These are phyloP conservation scores for Astrocystis sublimbata DNA, from an alignment of 495 filamentous ascomycete species.

Conservation along the genomic window DNA sequence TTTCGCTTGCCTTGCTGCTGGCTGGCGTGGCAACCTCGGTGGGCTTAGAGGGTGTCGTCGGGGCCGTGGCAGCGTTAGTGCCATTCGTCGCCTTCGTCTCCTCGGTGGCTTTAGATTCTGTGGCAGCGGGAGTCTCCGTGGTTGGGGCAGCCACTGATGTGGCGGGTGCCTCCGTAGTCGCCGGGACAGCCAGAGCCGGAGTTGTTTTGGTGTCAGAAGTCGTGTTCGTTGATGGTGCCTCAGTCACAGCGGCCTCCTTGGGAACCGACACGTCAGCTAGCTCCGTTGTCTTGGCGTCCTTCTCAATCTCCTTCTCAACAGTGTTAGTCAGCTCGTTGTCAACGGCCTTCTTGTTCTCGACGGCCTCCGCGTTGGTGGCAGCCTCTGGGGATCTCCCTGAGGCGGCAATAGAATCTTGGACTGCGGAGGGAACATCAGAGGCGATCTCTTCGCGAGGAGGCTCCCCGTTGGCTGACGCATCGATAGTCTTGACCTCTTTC, in stretches of 20 bases:
- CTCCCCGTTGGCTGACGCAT: conserved; percentile 31
- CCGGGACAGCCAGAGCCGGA: conserved; percentile 1
- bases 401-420: conserved; percentile 69
- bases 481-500: conserved; percentile 40
- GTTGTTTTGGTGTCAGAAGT: conserved; percentile 19
- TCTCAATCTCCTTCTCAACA: conserved; percentile 67
- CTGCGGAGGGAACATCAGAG: conserved; percentile 64
- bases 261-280: conserved; percentile 14
- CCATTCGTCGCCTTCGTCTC: conserved; percentile 18
- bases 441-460: conserved; percentile 42
- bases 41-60: conserved; percentile 26
- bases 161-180: conserved; percentile 8
- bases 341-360: conserved; percentile 75
- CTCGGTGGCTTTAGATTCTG: conserved; percentile 22
- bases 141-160: conserved; percentile 2
- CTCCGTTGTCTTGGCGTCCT: conserved; percentile 39
- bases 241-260: conserved; percentile 16
- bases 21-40: conserved; percentile 32
- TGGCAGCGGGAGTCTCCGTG: conserved; percentile 13
- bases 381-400: conserved; percentile 70
- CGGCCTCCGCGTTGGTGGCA: conserved; percentile 62
- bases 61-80: conserved; percentile 22
- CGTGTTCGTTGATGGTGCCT: conserved; percentile 26
- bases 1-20: conserved; percentile 35
- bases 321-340: conserved; percentile 71